These are phyloP conservation scores for Fistulinella prunicolor DNA, from an alignment of 768 basidiomycete genomes.

Conservation along the genomic window DNA sequence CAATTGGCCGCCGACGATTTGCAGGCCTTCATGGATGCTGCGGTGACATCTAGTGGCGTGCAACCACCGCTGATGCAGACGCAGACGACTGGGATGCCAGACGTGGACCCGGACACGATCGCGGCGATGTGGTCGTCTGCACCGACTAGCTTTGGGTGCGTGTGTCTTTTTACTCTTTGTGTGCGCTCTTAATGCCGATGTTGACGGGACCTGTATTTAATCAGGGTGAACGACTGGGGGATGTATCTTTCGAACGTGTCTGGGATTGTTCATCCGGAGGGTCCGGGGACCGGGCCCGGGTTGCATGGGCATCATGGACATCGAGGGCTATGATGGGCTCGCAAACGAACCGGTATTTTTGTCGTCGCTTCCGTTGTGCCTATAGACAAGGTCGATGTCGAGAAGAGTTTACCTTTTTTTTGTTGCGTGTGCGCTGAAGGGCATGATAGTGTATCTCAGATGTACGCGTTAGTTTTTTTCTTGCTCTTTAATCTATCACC, in stretches of 20 bases:
- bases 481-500: too few relatives aligned
- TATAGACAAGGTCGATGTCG: too few relatives aligned
- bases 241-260: constrained; percentile 35
- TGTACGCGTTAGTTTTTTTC: too few relatives aligned
- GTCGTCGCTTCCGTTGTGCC: too few relatives aligned
- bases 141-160: constrained; percentile 60
- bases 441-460: too few relatives aligned
- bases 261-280: constrained; percentile 21
- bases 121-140: constrained; percentile 59
- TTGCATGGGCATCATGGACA: constrained; percentile 1
- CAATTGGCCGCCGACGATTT: neutral
- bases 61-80: too few relatives aligned
- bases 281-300: neutral
- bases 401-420: too few relatives aligned
- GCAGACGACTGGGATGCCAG: constrained; percentile 5
- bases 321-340: too few relatives aligned
- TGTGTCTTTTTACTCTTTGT: constrained; percentile 6
- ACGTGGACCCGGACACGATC: constrained; percentile 49
- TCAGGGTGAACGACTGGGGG: constrained; percentile 42
- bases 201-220: neutral
- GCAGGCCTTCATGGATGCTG: constrained; percentile 15
- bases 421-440: too few relatives aligned
- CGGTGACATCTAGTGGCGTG: neutral
- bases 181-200: neutral
- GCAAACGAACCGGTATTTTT: too few relatives aligned